A percentile compares a stretch with the other conserved stretches of the same genome.
These are phyloP conservation scores for Ensete ventricosum DNA, from an alignment of 176 grass and related monocot genomes.

Conservation along the genomic window DNA sequence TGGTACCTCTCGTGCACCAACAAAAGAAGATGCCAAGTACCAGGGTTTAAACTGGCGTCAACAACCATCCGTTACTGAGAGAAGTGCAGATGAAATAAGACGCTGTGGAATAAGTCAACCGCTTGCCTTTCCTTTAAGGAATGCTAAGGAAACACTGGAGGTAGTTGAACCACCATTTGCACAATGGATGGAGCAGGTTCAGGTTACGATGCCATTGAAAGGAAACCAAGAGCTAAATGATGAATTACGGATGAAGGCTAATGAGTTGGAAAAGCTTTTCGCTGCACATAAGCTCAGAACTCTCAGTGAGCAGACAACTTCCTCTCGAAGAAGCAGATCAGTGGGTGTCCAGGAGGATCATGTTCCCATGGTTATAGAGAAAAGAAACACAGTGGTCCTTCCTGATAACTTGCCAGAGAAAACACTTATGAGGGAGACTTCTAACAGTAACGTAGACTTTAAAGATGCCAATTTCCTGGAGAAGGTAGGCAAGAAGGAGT, in stretches of 20 bases:
- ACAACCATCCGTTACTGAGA: slow-evolving; percentile 35
- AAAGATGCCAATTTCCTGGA: slow-evolving; percentile 54
- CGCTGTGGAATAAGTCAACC: slow-evolving; percentile 22
- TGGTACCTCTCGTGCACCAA: slow-evolving; percentile 20
- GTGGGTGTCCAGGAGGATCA: slow-evolving; percentile 37
- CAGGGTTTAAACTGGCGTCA: slow-evolving; percentile 35
- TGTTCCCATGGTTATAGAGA: slow-evolving; percentile 39
- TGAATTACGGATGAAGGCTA: slow-evolving; percentile 82
- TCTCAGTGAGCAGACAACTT: slow-evolving; percentile 37
- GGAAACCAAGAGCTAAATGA: slow-evolving; percentile 68
- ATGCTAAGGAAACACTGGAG: slow-evolving; percentile 12
- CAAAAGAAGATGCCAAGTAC: slow-evolving; percentile 30
- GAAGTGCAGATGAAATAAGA: slow-evolving; percentile 13
- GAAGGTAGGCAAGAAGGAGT: slow-evolving; percentile 44
- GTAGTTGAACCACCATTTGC: neutral
- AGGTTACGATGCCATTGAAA: slow-evolving; percentile 35
- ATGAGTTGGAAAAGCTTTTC: slow-evolving; percentile 93
- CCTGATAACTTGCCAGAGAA: slow-evolving; percentile 30
- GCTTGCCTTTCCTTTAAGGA: slow-evolving; percentile 10
- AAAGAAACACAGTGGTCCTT: slow-evolving; percentile 33
- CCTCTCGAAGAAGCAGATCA: slow-evolving; percentile 55
- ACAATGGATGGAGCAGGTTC: slow-evolving; percentile 31
- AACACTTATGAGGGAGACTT: slow-evolving; percentile 32
- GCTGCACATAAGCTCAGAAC: slow-evolving; percentile 68
- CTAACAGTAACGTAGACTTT: slow-evolving; percentile 29